Base-by-base conservation (phyloP, 805 yeast species). In the Diddensiella transvaalensis region DNA sequence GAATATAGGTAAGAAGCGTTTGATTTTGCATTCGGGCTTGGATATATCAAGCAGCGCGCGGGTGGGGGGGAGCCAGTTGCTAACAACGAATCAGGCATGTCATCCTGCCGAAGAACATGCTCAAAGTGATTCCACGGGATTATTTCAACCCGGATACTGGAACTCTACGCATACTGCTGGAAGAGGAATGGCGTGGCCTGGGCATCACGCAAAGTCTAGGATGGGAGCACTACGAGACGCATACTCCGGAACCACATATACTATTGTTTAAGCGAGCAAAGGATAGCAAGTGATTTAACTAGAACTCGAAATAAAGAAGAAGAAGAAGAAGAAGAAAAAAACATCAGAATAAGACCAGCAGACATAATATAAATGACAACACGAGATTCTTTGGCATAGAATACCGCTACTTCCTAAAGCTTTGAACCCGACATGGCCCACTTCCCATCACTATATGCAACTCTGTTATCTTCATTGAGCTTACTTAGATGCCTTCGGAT, bases 131-230 rank as follows among this genome's bases (percentile, higher is more conserved):
- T 49, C 99, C 99, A 6, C 80, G 83, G 37, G 99, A 95, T 63
- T 95, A 90, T 63, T 93, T 93, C 74, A 84, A 85, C 61, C 82
- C 89, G 1, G 96, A 90, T 50, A 87, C 96, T 2, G 98, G 98
- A 3, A 93, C 99, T 0, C 74, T 93, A 58, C 81, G 96, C 56
- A 87, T 93, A 39, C 71, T 93, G 35, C 69, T 85, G 42, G 99
- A 93, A 66, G 98, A 93, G 57, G 99, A 93, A 68, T 93, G 99
- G 99, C 77, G 99, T 66, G 98, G 97, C 1, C 72, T 93, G 43
- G 99, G 99, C 2, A 89, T 93, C 60, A 93, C 98, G 4, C 99
- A 93, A 67, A 86, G 96, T 32, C 73, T 93, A 52, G 99, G 99
- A 1, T 93, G 99, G 99, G 93, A 78, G 47, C 99, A 93, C 67